phyloP scores from a whole-genome alignment of 352 stramenopile species.

The Peronospora destructor region DNA sequence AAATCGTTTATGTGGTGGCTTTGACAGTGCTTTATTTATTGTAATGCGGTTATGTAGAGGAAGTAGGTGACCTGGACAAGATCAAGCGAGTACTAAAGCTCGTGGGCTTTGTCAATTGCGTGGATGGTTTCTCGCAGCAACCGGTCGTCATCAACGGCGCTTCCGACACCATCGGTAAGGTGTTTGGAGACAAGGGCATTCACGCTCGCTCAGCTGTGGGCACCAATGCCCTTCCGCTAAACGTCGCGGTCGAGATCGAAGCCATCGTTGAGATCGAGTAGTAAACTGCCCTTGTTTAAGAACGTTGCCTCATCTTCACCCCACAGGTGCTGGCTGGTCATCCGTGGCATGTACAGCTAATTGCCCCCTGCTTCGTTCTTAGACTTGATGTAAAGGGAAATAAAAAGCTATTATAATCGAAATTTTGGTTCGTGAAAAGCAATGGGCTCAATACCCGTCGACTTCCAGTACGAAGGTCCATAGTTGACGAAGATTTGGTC shows the following conservation, averaged over 20 bases:
- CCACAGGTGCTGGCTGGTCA: background rate
- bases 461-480: constrained; percentile 51
- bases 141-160: constrained; percentile 93
- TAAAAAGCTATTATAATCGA: constrained; percentile 17
- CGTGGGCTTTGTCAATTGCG: constrained; percentile 94
- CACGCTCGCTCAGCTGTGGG: constrained; percentile 93
- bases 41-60: constrained; percentile 31
- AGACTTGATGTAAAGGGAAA: constrained; percentile 13
- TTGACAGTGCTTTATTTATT: background rate
- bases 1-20: background rate
- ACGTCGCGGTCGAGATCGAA: constrained; percentile 96
- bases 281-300: constrained; percentile 15
- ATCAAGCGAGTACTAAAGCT: constrained; percentile 94
- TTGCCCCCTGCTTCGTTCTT: constrained; percentile 13
- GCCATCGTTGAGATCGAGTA: constrained; percentile 92
- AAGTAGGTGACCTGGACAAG: constrained; percentile 89
- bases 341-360: background rate
- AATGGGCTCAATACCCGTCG: constrained; percentile 45
- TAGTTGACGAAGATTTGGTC: constrained; percentile 58
- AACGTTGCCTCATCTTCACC: background rate
- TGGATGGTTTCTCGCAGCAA: constrained; percentile 88
- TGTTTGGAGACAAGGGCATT: constrained; percentile 87
- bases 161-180: constrained; percentile 89
- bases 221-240: constrained; percentile 93
- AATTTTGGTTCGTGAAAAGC: constrained; percentile 23